Conservation (phyloP, 805 yeast species). For the Scheffersomyces coipomensis region DNA sequence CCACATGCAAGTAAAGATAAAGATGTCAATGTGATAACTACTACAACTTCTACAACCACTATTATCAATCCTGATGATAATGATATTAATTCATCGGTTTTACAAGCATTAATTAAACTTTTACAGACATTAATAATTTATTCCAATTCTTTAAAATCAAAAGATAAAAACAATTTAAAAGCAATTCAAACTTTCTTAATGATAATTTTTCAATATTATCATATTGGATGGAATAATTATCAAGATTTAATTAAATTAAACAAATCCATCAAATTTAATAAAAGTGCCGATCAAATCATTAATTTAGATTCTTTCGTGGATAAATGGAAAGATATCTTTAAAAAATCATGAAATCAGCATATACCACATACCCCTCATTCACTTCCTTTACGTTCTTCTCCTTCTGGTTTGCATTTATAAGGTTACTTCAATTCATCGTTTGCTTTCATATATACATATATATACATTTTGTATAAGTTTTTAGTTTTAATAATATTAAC, state of each 20-base stretch:
- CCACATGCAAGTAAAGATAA: neutral
- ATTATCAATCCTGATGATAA: too few species aligned
- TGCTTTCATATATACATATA: too few species aligned
- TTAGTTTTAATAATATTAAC: too few species aligned
- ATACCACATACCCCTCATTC: too few species aligned
- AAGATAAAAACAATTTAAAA: slow-evolving; percentile 24
- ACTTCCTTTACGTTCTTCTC: too few species aligned
- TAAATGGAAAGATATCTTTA: slow-evolving; percentile 34
- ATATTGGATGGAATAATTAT: slow-evolving; percentile 39
- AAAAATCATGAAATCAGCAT: too few species aligned
- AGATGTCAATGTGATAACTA: neutral
- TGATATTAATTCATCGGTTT: slow-evolving; percentile 14
- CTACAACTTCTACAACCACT: neutral
- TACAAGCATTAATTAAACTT: slow-evolving; percentile 29
- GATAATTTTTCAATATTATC: slow-evolving; percentile 36
- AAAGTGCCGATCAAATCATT: slow-evolving; percentile 26
- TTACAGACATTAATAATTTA: slow-evolving; percentile 33
- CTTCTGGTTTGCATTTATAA: too few species aligned
- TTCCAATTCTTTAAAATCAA: slow-evolving; percentile 32
- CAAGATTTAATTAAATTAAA: slow-evolving; percentile 31
- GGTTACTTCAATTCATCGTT: too few species aligned
- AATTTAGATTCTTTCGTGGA: slow-evolving; percentile 36
- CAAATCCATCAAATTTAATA: slow-evolving; percentile 37
- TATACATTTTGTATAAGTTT: neutral
- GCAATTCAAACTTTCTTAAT: slow-evolving; percentile 31